Conservation (phyloP, 2,329 filamentous ascomycete species). For the Didymella lethalis region DNA sequence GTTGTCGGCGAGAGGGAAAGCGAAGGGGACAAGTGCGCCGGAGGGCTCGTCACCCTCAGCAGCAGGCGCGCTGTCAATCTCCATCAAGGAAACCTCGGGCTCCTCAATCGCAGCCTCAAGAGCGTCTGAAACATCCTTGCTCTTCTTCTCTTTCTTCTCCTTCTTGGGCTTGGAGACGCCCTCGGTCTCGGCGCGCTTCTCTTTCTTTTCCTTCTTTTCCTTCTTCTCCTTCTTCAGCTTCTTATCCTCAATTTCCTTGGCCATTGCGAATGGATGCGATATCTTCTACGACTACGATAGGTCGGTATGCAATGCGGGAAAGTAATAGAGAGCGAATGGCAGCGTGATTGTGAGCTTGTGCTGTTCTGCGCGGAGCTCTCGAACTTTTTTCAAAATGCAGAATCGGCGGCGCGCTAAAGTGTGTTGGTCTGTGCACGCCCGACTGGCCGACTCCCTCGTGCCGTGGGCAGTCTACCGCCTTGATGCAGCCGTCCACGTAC, state of each 20-base stretch:
- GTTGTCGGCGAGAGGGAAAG: constrained; percentile 77
- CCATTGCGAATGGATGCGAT: constrained; percentile 36
- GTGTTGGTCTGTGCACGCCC: not conserved
- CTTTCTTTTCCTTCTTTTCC: constrained; percentile 68
- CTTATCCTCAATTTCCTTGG: constrained; percentile 51
- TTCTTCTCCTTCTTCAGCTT: constrained; percentile 63
- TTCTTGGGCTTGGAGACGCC: constrained; percentile 62
- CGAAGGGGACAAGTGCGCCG: constrained; percentile 79
- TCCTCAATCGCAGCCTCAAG: constrained; percentile 66
- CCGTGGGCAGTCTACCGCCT: constrained; percentile 1
- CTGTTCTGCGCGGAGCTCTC: constrained; percentile 26
- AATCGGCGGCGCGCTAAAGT: constrained; percentile 5
- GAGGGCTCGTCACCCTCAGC: constrained; percentile 54
- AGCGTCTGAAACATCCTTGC: constrained; percentile 62
- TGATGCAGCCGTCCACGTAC: constrained; percentile 4
- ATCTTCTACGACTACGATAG: not conserved
- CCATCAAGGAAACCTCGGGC: constrained; percentile 60
- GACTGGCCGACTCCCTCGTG: not conserved
- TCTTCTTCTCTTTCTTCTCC: constrained; percentile 70
- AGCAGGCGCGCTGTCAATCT: constrained; percentile 53
- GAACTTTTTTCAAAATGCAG: constrained; percentile 31
- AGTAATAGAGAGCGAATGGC: constrained; percentile 14
- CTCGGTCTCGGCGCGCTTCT: constrained; percentile 63
- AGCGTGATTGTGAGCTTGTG: constrained; percentile 20
- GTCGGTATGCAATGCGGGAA: constrained; percentile 2